Base-by-base conservation (phyloP, 1,139 yeast species). In the Spathaspora sp. region DNA sequence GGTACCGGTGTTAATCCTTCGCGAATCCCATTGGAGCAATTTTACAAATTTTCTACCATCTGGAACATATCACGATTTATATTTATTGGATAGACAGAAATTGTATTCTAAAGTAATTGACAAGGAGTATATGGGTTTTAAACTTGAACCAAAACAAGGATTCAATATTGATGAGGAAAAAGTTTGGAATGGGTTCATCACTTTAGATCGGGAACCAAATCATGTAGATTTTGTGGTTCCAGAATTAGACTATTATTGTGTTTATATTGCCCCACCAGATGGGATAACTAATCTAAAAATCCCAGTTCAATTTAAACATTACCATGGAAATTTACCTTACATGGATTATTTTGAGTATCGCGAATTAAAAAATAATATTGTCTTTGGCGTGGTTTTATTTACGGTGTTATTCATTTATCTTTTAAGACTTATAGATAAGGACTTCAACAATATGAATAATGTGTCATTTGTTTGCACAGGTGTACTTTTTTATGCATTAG, bases 401-500 rank as follows among this genome's bases (percentile, higher is more conserved):
- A 63, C 40, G 2, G 58, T 53, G 39, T 57, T 70, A 47, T 52
- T 69, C 42, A 51, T 61, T 49, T 60, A 67, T 47, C 64, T 70
- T 42, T 47, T 70, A 39, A 54, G 54, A 31, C 59, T 61, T 48
- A 61, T 60, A 43, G 72, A 68, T 8, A 51, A 53, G n/a, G 64
- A 69, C 50, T 69, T 64, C 47, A 55, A 53, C 36, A 61, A 67
- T 49, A 51, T 71, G 58, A 64, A 68, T 47, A 58, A 67, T 10
- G 52, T 71, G 26, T 68, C 74, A 3, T 53, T 70, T 38, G 61
- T 71, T 23, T 65, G 74, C 13, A 66, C 63, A 49, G 63, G 56
- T 0, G 55, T 68, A 9, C 59, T 70, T 5, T 64, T 71, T 49
- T 66, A 57, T 46, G 55, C 66, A 2, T 52, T 69, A 15, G 44